Evolutionary conservation across 371 early-diverging fungal genomes (phyloP).

Genomic region (Phascolomyces articulosus): DNA sequence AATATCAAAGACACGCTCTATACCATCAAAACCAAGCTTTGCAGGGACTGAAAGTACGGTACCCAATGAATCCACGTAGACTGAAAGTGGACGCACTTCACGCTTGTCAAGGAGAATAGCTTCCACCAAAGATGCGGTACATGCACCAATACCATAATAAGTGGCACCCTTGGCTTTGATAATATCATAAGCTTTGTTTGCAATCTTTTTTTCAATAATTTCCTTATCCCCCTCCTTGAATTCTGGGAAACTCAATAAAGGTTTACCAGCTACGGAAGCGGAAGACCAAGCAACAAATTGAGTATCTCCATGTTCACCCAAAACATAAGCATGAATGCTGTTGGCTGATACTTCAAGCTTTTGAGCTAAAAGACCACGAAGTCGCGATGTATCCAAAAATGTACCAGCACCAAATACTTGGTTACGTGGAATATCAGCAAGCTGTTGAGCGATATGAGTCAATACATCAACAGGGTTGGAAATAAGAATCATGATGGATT

Average conservation of each 20-base stretch:
- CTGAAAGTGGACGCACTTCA: constrained; percentile 69
- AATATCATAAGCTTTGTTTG: constrained; percentile 82
- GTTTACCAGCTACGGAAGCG: constrained; percentile 76
- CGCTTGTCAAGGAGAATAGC: constrained; percentile 68
- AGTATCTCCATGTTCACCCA: constrained; percentile 90
- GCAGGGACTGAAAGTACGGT: constrained; percentile 76
- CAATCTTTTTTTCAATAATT: constrained; percentile 54
- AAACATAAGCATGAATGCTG: constrained; percentile 78
- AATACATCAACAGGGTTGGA: constrained; percentile 86
- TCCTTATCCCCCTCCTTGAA: constrained; percentile 57
- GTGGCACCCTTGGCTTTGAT: constrained; percentile 88
- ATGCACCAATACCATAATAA: constrained; percentile 86
- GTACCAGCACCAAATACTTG: constrained; percentile 91
- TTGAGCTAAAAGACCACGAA: constrained; percentile 66
- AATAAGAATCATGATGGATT: constrained; percentile 74
- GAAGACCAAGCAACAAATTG: constrained; percentile 85
- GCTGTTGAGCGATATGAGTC: constrained; percentile 80
- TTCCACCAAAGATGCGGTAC: constrained; percentile 71
- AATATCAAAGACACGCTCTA: constrained; percentile 50
- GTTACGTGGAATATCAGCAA: constrained; percentile 73
- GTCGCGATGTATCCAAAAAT: constrained; percentile 78
- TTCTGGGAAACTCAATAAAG: constrained; percentile 66
- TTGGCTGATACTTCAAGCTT: constrained; percentile 63
- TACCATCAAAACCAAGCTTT: constrained; percentile 70
- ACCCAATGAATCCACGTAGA: constrained; percentile 62